Base-by-base conservation (phyloP, 2,329 filamentous ascomycete genomes). In the Mollisia scopiformis region DNA sequence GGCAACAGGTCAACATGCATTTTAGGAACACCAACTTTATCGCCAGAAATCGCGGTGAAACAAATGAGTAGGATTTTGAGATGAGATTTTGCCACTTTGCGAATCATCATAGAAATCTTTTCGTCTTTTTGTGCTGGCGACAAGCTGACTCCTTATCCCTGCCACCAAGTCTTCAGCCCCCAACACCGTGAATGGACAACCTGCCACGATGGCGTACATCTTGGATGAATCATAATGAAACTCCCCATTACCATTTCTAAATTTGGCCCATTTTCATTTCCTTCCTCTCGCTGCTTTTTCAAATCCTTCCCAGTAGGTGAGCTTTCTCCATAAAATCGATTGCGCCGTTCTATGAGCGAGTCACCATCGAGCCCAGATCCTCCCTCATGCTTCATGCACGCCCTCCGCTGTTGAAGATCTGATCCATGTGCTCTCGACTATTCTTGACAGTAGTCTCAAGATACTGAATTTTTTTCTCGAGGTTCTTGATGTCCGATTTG, bases 361-460 rank as follows among this genome's bases (percentile, higher is more conserved):
- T 30, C 49, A 53, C 33, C 56, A 46, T 46, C 27, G n/a, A 19
- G n/a, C n/a, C 49, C 35, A 41, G 35, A 56, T 46, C 56, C 50
- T 53, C 35, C 30, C 23, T 33, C 14, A 23, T 16, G 23, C 23
- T 23, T 71, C 62, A 74, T 63, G 66, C 62, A 62, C 69, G 68
- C 25, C 71, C 70, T 59, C 71, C 69, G 55, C 84, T 78, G 73
- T 85, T 85, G 72, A 98, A 84, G 74, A 98, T 94, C 76, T 93
- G 90, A 74, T 97, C 90, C 68, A 98, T 89, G 73, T 97, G 92
- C 68, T 93, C 88, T 69, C 90, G 88, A 77, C 93, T 97, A 73
- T 98, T 99, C 80, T 96, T 93, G 74, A 92, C 90, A 53, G 95
- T 98, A 60, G 92, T 96, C 80, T 98, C 94, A 47, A 98, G 82